phyloP scores from a whole-genome alignment of 257 asterid species.

The Solanum microdontum region DNA sequence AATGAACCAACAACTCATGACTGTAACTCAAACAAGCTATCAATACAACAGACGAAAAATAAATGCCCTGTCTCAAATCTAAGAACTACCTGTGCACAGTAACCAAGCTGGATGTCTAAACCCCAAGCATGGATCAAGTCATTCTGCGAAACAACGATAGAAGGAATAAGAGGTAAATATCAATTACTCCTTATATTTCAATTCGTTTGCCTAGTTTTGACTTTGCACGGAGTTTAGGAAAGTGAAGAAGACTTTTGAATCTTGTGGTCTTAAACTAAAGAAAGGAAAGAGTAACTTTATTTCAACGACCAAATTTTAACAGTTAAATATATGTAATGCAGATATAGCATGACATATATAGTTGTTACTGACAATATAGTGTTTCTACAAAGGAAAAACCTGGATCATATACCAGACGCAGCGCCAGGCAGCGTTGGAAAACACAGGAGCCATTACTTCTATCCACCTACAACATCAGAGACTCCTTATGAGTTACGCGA shows the following conservation, averaged over 20 bases:
- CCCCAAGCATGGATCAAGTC: slow-evolving; percentile 97
- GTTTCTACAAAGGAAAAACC: slow-evolving; percentile 26
- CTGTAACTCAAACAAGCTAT: background rate
- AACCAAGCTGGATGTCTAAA: slow-evolving; percentile 72
- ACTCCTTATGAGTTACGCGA: background rate
- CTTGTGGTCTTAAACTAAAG: background rate
- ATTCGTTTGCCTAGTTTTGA: background rate
- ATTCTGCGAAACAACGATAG: slow-evolving; percentile 30
- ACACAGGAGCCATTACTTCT: slow-evolving; percentile 95
- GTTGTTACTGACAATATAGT: background rate
- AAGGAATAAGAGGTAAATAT: background rate
- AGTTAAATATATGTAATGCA: background rate
- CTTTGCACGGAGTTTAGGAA: background rate
- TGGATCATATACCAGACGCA: slow-evolving; percentile 89
- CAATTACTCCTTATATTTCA: background rate
- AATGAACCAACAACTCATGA: background rate
- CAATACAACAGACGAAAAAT: background rate
- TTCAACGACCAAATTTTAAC: background rate
- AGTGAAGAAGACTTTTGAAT: background rate
- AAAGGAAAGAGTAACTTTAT: background rate
- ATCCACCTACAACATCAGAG: slow-evolving; percentile 47
- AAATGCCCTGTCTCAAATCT: background rate
- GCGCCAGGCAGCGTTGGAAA: slow-evolving; percentile 74
- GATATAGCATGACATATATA: background rate
- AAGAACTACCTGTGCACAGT: slow-evolving; percentile 64